A percentile compares a stretch with the other conserved stretches of the same genome.
These are phyloP conservation scores for Colletotrichum acutatum DNA, from an alignment of 2,329 filamentous ascomycete genomes.

Conservation along the genomic window DNA sequence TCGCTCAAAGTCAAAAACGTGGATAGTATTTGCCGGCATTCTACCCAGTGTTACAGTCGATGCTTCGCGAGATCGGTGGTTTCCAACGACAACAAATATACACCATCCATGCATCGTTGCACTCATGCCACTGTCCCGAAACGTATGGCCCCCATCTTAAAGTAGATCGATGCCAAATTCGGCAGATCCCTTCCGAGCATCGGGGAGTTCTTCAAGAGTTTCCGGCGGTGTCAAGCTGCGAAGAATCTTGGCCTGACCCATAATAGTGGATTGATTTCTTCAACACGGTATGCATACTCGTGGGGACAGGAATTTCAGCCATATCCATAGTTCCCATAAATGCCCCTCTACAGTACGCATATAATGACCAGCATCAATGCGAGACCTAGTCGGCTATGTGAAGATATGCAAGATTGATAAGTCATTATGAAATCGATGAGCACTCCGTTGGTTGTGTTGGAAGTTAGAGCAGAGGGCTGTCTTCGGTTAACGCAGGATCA, in stretches of 20 bases:
- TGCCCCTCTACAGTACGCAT: background rate
- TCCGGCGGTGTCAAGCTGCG: slow-evolving; percentile 17
- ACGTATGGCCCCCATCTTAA: background rate
- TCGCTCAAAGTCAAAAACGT: background rate
- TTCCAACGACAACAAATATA: background rate
- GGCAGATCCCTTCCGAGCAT: slow-evolving; percentile 9
- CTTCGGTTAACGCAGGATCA: background rate
- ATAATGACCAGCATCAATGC: background rate
- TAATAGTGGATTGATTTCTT: background rate
- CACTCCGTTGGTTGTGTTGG: no score
- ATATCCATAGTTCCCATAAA: background rate
- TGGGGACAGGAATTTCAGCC: background rate
- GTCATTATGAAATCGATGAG: background rate
- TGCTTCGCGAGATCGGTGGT: slow-evolving; percentile 4
- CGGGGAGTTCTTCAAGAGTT: background rate
- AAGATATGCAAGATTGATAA: background rate
- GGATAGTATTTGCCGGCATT: background rate
- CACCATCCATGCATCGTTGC: background rate
- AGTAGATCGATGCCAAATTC: slow-evolving; percentile 17
- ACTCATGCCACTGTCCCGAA: slow-evolving; percentile 25
- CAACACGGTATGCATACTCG: background rate
- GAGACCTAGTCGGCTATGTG: background rate
- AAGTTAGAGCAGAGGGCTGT: background rate
- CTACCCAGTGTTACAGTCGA: background rate
- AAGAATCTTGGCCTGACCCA: slow-evolving; percentile 2